Conservation (phyloP, 352 stramenopile species). For the Phytopythium kandeliae region DNA sequence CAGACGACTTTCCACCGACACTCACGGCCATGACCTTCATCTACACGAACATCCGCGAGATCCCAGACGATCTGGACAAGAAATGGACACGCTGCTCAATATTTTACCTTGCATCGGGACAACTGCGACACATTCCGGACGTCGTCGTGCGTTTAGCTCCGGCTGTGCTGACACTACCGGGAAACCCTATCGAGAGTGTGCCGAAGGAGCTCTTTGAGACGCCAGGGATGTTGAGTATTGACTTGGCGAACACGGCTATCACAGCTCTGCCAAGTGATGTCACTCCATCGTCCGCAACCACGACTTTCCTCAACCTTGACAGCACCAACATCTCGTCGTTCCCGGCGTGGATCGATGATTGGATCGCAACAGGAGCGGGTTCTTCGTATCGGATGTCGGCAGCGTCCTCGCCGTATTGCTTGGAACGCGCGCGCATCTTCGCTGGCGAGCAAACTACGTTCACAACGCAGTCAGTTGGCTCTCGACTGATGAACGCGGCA, state of each 20-base stretch:
- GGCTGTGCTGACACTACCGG: background rate
- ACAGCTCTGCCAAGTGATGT: slow-evolving; percentile 1
- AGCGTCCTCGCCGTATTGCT: slow-evolving; percentile 5
- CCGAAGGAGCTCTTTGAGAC: slow-evolving; percentile 1
- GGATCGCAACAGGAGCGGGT: slow-evolving; percentile 8
- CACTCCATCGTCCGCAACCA: background rate
- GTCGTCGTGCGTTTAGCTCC: background rate
- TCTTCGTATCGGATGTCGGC: slow-evolving; percentile 11
- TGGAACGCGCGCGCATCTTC: background rate
- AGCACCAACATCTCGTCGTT: slow-evolving; percentile 19
- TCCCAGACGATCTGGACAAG: slow-evolving; percentile 4
- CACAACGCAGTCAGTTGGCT: background rate
- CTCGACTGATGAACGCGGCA: background rate
- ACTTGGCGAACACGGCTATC: background rate
- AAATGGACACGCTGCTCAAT: too few relatives aligned
- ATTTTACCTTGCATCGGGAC: background rate
- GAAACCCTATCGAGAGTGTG: slow-evolving; percentile 4
- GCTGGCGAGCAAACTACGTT: background rate
- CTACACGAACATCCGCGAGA: background rate
- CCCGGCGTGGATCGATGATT: slow-evolving; percentile 19
- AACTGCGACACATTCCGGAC: background rate
- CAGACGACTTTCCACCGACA: slow-evolving; percentile 1
- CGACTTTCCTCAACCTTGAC: slow-evolving; percentile 10
- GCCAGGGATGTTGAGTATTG: background rate
- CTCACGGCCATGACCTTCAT: slow-evolving; percentile 1